These are phyloP conservation scores for Sindora glabra DNA, from an alignment of 306 rosid species.

Conservation along the genomic window DNA sequence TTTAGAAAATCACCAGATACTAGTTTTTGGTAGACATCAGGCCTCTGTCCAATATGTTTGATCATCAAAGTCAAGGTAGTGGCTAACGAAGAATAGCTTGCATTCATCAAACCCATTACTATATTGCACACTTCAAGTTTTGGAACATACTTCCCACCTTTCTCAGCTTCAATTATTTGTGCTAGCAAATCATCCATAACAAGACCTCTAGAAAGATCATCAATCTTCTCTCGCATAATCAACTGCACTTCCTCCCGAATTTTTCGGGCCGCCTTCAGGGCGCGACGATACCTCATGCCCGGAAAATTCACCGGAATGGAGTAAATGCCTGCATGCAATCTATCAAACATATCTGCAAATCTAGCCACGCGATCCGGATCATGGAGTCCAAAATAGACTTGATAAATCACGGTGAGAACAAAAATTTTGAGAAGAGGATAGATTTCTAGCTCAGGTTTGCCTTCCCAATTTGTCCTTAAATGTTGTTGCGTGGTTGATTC, in stretches of 20 bases:
- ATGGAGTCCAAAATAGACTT: conserved; percentile 41
- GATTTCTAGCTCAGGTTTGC: conserved; percentile 26
- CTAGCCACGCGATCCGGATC: conserved; percentile 22
- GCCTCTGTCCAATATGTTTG: conserved; percentile 50
- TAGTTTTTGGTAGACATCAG: conserved; percentile 47
- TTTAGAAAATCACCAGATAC: conserved; percentile 25
- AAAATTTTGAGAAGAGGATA: conserved; percentile 38
- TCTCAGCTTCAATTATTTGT: conserved; percentile 46
- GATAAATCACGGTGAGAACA: conserved; percentile 32
- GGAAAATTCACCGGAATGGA: conserved; percentile 40
- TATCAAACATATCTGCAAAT: conserved; percentile 28
- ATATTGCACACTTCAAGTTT: conserved; percentile 46
- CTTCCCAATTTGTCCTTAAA: conserved; percentile 44
- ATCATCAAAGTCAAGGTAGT: conserved; percentile 59
- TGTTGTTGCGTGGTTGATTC: conserved; percentile 41
- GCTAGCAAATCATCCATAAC: conserved; percentile 43
- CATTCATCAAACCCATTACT: conserved; percentile 56
- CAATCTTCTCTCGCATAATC: conserved; percentile 45
- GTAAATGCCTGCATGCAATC: conserved; percentile 38
- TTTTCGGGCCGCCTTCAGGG: conserved; percentile 33
- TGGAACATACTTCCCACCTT: conserved; percentile 50
- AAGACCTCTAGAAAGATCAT: conserved; percentile 32
- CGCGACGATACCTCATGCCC: conserved; percentile 7
- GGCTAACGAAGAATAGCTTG: conserved; percentile 43
- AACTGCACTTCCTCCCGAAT: conserved; percentile 37